phyloP scores from a whole-genome alignment of 2,329 filamentous ascomycete genomes.

The Rachicladosporium sp. region DNA sequence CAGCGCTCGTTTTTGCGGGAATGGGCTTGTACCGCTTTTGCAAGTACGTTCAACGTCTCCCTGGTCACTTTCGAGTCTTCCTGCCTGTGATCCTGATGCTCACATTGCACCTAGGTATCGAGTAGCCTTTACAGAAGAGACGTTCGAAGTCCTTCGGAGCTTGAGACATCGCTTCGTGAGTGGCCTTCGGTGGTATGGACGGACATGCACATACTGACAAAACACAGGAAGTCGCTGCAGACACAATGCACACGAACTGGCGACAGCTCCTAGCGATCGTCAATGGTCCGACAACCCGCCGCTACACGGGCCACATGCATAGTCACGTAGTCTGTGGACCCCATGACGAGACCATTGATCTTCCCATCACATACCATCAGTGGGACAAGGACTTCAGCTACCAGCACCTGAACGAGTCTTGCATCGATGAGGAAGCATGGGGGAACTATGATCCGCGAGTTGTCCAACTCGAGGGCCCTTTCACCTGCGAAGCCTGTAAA shows the following conservation, averaged over 20 bases:
- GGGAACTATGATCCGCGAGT: constrained; percentile 39
- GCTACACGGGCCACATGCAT: constrained; percentile 38
- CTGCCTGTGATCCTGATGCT: too few species aligned
- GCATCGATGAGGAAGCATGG: constrained; percentile 39
- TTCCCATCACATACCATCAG: constrained; percentile 35
- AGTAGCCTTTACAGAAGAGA: constrained; percentile 39
- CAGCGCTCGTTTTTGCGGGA: constrained; percentile 43
- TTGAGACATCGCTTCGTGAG: constrained; percentile 31
- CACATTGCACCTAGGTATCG: constrained; percentile 16
- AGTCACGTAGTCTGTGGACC: constrained; percentile 37
- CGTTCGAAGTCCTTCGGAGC: constrained; percentile 35
- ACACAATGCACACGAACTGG: constrained; percentile 30
- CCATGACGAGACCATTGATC: constrained; percentile 31
- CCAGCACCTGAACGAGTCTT: constrained; percentile 38
- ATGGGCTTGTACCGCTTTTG: constrained; percentile 48
- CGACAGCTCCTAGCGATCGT: constrained; percentile 37
- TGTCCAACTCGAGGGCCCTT: constrained; percentile 17
- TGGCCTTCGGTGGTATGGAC: constrained; percentile 24
- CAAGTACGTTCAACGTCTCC: constrained; percentile 32
- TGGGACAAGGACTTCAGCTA: constrained; percentile 37
- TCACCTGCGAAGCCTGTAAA: constrained; percentile 34
- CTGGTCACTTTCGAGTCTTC: too few species aligned
- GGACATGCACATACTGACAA: too few species aligned
- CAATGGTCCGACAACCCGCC: constrained; percentile 28
- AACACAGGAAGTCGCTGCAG: constrained; percentile 16